Evolutionary conservation across 805 yeast species (phyloP), one percentile per base, ranked within the genome.

Genomic region (Ogataea henricii): DNA sequence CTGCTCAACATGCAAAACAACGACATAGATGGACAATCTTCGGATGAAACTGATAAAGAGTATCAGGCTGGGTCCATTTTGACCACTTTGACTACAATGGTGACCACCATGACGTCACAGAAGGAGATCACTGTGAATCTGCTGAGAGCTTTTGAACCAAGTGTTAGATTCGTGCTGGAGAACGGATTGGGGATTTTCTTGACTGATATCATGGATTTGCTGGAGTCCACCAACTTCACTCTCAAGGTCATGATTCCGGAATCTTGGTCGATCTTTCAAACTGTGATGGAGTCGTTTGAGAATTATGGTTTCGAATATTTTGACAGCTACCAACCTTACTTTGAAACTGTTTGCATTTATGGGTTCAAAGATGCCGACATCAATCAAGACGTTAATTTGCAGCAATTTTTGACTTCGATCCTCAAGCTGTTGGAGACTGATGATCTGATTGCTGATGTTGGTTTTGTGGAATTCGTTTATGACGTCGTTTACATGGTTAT

Each of bases 41-140:
- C 46, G 36, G 67, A 63, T 5, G 68, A 63, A 23, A 76, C 80
- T 12, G 96, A 87, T 50, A 90, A 89, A 65, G 82, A 84, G 37
- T 79, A 83, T 77, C 89, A 96, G 17, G 96, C 91, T 0, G 69
- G 83, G 17, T 96, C 96, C 12, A 77, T 90, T 27, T 66, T 92
- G 53, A 85, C 84, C 56, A 91, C 97, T 2, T 78, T 91, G 69
- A 80, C 86, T 26, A 89, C 97, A 0, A 84, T 92, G 45, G 68
- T 92, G 34, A 68, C 88, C 42, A 83, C 96, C 4, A 82, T 91
- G 69, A 96, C 89, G 59, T 84, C 84, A 57, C 83, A 95, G 8
- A 73, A 72, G 18, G 87, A 82, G 35, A 76, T 86, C 42, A 83
- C 89, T 13, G 68, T 66, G 20, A 76, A 74, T 61, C 72, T 91